These are phyloP conservation scores for Podila verticillata DNA, from an alignment of 192 early-diverging fungal species.

Conservation along the genomic window DNA sequence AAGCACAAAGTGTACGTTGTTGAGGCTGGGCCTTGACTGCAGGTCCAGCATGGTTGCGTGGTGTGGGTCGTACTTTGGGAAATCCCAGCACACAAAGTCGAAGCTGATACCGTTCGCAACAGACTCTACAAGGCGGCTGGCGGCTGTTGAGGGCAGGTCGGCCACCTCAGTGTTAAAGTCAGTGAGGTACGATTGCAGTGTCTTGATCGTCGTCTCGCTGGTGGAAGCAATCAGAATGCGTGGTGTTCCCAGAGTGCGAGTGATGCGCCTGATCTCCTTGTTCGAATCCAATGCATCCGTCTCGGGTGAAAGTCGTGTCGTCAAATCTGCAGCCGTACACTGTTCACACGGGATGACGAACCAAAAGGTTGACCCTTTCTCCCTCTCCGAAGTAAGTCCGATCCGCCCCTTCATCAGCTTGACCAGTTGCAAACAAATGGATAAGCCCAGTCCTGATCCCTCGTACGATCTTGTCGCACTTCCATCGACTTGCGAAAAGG, in stretches of 20 bases:
- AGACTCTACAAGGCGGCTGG: constrained; percentile 42
- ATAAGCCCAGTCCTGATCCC: constrained; percentile 73
- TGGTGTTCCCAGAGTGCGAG: constrained; percentile 36
- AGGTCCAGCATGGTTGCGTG: constrained; percentile 37
- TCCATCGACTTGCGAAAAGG: constrained; percentile 75
- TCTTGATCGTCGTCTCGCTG: constrained; percentile 34
- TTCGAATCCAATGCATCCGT: constrained; percentile 28
- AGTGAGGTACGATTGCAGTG: constrained; percentile 23
- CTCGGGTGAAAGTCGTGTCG: not conserved
- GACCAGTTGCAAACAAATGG: constrained; percentile 69
- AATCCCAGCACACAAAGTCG: constrained; percentile 53
- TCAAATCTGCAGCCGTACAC: constrained; percentile 7
- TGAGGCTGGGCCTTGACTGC: constrained; percentile 20
- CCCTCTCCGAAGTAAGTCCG: constrained; percentile 51
- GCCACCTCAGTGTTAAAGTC: constrained; percentile 49
- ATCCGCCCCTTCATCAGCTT: constrained; percentile 67
- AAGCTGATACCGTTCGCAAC: constrained; percentile 46
- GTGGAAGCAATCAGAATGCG: constrained; percentile 47
- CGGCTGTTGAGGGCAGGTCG: constrained; percentile 26
- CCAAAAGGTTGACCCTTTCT: constrained; percentile 61
- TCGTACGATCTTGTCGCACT: constrained; percentile 72
- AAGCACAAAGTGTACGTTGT: constrained; percentile 46
- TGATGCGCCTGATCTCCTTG: constrained; percentile 50
- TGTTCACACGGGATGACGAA: constrained; percentile 54
- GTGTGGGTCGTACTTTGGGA: constrained; percentile 41